These are phyloP conservation scores for Blastobotrys capitulatus DNA, from an alignment of 1,139 yeast species.

Conservation along the genomic window DNA sequence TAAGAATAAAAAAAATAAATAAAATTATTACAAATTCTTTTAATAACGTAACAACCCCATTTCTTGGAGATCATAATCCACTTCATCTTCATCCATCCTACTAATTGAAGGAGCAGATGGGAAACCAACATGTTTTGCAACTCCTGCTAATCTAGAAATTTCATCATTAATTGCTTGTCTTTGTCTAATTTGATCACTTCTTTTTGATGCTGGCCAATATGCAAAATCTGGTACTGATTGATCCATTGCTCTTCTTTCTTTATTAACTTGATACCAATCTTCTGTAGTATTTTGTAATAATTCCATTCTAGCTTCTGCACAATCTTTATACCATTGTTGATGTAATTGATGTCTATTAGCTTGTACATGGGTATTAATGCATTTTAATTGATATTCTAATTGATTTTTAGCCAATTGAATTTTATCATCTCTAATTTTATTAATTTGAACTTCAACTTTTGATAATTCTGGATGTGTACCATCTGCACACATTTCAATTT, in stretches of 20 bases:
- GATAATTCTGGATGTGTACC: constrained; percentile 88
- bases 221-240: constrained; percentile 51
- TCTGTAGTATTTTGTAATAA: constrained; percentile 73
- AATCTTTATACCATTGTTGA: constrained; percentile 70
- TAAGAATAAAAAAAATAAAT: background rate
- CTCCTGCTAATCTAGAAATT: constrained; percentile 51
- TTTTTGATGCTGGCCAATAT: constrained; percentile 30
- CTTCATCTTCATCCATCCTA: constrained; percentile 38
- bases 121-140: constrained; percentile 54
- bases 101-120: constrained; percentile 54
- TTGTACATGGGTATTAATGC: constrained; percentile 74
- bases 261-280: constrained; percentile 87
- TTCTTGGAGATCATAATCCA: constrained; percentile 27
- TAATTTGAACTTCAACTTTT: constrained; percentile 61
- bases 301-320: constrained; percentile 60
- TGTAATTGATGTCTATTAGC: constrained; percentile 79
- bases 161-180: constrained; percentile 52
- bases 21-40: background rate
- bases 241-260: constrained; percentile 83
- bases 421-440: constrained; percentile 63
- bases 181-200: constrained; percentile 45
- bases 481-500: constrained; percentile 76
- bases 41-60: constrained; percentile 21
- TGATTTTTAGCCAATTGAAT: constrained; percentile 61
- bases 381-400: constrained; percentile 65